Base-by-base conservation (phyloP, 2,329 filamentous ascomycete species). In the Diaporthe sp. region DNA sequence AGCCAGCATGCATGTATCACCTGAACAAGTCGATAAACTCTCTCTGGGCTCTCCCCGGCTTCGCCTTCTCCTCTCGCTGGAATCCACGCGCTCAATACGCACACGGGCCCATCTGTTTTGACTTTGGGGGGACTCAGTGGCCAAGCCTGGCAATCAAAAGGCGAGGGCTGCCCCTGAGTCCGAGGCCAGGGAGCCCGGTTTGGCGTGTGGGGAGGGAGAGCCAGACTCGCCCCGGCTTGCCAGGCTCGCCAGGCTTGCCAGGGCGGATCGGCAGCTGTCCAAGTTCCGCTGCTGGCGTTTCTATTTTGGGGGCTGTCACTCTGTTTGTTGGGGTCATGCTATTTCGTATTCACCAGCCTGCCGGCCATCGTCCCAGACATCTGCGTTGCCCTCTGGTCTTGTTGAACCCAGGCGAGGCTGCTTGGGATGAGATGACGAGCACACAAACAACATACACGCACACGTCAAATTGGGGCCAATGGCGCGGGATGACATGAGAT, bases 241-340 rank as follows among this genome's bases (percentile, higher is more conserved):
- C 15, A n/a, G n/a, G n/a, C n/a, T n/a, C n/a, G n/a, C n/a, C n/a
- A n/a, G 12, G 39, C 15, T 42, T 42, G 39, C 39, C 39, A 39
- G 37, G 51, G 32, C 9, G n/a, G 63, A 53, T 68, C 63, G 63
- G 47, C 63, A 53, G n/a, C 63, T 27, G 47, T 68, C 32, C 63
- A 68, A 39, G 63, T 53, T 39, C 47, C 63, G 47, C 9, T 27
- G 32, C 63, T 22, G 15, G 63, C 17, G 32, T 53, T 68, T 53
- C 63, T 68, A 68, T 53, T 68, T 68, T 53, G 32, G 63, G 63
- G 63, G 30, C 63, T 53, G 44, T 66, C 61, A 51, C 22, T 66
- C 13, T 32, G 59, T 51, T 68, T 68, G 63, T 53, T 68, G 47
- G 53, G 63, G 63, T 68, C 47, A 68, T 66, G 17, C 44, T 27